Conservation (phyloP, 2,329 filamentous ascomycete genomes). For the Hypoxylon sp. region DNA sequence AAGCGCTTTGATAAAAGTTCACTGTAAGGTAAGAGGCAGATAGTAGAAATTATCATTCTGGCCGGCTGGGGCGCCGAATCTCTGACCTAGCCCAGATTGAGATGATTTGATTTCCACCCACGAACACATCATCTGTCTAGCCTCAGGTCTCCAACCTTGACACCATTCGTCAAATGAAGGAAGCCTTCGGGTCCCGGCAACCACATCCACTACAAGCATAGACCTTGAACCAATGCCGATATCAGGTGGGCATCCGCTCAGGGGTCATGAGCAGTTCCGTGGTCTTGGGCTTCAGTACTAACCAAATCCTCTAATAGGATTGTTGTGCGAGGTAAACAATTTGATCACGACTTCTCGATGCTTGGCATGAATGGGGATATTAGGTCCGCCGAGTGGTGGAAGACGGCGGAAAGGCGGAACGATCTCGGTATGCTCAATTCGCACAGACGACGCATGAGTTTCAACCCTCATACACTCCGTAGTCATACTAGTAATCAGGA, state of each 20-base stretch:
- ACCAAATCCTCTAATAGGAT: constrained; percentile 7
- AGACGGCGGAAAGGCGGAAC: constrained; percentile 42
- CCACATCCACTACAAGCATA: constrained; percentile 7
- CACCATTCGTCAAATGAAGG: constrained; percentile 4
- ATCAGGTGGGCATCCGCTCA: constrained; percentile 1
- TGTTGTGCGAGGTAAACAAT: constrained; percentile 7
- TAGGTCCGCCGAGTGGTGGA: constrained; percentile 36
- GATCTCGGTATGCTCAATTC: constrained; percentile 32
- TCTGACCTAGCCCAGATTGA: constrained; percentile 7
- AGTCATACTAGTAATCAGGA: constrained; percentile 46
- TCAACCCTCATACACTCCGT: constrained; percentile 20
- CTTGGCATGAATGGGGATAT: constrained; percentile 34
- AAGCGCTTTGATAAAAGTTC: constrained; percentile 1
- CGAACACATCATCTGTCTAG: constrained; percentile 9
- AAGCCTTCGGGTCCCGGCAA: constrained; percentile 18
- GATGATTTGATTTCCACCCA: constrained; percentile 20
- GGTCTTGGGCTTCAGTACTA: constrained; percentile 33
- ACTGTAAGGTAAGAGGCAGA: background rate
- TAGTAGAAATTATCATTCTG: constrained; percentile 1
- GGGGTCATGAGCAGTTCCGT: constrained; percentile 28
- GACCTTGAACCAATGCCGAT: constrained; percentile 18
- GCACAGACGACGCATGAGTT: constrained; percentile 18
- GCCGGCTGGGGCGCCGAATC: background rate
- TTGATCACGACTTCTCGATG: constrained; percentile 17
- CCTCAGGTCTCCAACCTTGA: constrained; percentile 10